Base-by-base conservation (phyloP, 2,329 filamentous ascomycete species). In the Colletotrichum falcatum region DNA sequence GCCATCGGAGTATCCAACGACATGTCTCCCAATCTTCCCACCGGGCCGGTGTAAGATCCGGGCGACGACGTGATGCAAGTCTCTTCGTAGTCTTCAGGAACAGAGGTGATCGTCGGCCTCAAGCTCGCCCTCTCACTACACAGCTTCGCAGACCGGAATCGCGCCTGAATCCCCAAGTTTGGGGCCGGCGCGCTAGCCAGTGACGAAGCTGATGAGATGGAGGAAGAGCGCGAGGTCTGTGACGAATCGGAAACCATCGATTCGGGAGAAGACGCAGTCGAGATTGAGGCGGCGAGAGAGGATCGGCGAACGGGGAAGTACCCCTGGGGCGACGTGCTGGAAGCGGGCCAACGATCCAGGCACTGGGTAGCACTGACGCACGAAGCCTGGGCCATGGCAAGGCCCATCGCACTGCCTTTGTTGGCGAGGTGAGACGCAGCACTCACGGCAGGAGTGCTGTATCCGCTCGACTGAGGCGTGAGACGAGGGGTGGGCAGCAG, bases 161-260 rank as follows among this genome's bases (percentile, higher is more conserved):
- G 88, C 88, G 88, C 89, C 85, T 87, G 84, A 78, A 87, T 83
- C 79, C 88, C 87, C 85, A 85, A 79, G 81, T 86, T 87, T 82
- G 83, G 81, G 79, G 82, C 83, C 80, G 85, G 88, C 88, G 88
- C 88, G 85, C 85, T 87, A 79, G 81, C 85, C 81, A 88, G 81
- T 70, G 87, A 89, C 74, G 88, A 90, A 75, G 87, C 84, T 76
- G 88, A 90, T 67, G 88, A 90, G 80, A 90, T 88, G 23, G 89
- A 91, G 77, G 89, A 90, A 62, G 88, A 90, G 78, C 88, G 88
- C 73, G 89, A 91, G 73, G 88, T 85, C 72, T 85, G 85, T 69
- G 87, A 90, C 67, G 84, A 83, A 77, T 91, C 89, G 70, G 89
- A 91, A 55, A 91, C 81, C 89, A 91, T 91, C 65, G 89, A 91